Evolutionary conservation across 2,329 filamentous ascomycete species (phyloP).

Genomic region (Aspergillus clavatus): DNA sequence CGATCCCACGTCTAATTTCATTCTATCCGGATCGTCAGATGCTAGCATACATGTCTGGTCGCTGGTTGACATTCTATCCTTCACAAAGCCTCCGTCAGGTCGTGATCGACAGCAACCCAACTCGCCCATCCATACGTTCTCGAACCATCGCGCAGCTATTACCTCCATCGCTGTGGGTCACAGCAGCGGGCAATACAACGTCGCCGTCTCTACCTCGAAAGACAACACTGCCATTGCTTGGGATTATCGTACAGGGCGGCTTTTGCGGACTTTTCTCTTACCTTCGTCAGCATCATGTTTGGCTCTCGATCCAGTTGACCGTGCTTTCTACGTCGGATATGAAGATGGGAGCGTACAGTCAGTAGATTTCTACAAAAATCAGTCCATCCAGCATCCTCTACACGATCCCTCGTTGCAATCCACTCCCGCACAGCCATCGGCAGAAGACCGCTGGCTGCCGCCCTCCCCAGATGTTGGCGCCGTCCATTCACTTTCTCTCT

Average conservation of each 20-base stretch:
- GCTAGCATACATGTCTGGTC: slow-evolving; percentile 93
- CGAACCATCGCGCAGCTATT: slow-evolving; percentile 59
- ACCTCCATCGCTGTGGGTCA: slow-evolving; percentile 56
- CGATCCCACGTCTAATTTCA: slow-evolving; percentile 56
- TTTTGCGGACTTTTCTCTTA: slow-evolving; percentile 77
- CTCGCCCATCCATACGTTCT: slow-evolving; percentile 70
- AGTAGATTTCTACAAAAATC: slow-evolving; percentile 64
- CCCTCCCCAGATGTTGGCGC: slow-evolving; percentile 61
- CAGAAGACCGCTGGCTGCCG: slow-evolving; percentile 45
- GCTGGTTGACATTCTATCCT: slow-evolving; percentile 66
- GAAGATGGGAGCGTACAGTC: slow-evolving; percentile 76
- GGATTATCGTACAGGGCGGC: slow-evolving; percentile 77
- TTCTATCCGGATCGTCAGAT: slow-evolving; percentile 54
- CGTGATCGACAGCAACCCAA: slow-evolving; percentile 42
- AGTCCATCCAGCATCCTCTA: slow-evolving; percentile 39
- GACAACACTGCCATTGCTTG: slow-evolving; percentile 89
- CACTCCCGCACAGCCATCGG: slow-evolving; percentile 38
- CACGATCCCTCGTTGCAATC: slow-evolving; percentile 34
- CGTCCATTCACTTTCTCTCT: slow-evolving; percentile 64
- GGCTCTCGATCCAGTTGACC: slow-evolving; percentile 73
- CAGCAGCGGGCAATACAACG: slow-evolving; percentile 67
- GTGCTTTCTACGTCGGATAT: slow-evolving; percentile 75
- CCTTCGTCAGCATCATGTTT: slow-evolving; percentile 67
- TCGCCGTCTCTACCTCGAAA: slow-evolving; percentile 76
- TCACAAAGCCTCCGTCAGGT: slow-evolving; percentile 44